Base-by-base conservation (phyloP, 78 protist genomes). In the Dictyostelium intermedium region DNA sequence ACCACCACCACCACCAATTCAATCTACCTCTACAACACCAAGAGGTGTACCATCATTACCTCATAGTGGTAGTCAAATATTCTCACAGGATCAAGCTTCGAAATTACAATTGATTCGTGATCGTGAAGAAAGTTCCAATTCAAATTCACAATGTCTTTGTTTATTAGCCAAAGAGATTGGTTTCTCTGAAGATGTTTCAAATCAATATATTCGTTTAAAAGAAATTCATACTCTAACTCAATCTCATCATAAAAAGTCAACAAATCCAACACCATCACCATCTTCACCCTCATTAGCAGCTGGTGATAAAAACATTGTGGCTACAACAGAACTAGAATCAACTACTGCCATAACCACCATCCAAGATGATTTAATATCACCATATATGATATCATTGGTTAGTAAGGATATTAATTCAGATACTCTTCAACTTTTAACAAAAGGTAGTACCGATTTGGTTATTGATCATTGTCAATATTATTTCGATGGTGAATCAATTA, bases 101-200 rank as follows among this genome's bases (percentile, higher is more conserved):
- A 92, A 92, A 39, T 47, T 92, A 32, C 96, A 92, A 30, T 78
- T 85, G 53, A 84, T 92, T n/a, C 47, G 85, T n/a, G 96, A 92
- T 37, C 85, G 96, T 27, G 96, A 92, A 43, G 91, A 76, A 56
- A 85, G 81, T 34, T 81, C 87, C 5, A 78, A 74, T 50, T 70
- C 85, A 91, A 86, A 83, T 84, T 56, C 81, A 2, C 96, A 92
- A 53, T 92, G 96, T 63, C 96, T 92, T 16, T 92, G 96, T 84
- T 60, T 86, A 25, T 41, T 92, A 63, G 96, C 93, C 7, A 84
- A 80, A 78, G 96, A 92, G 45, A 92, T 92, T 86, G 96, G 96
- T 9, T 92, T 92, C 82, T 81, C 92, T 39, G 87, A 92, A 8
- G 96, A 92, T 34, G 96, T 82, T 7, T 56, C 87, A 35, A 83